Evolutionary conservation across 1,284 basidiomycete species (phyloP), one percentile per base, ranked within the genome.

Genomic region (Gymnopus androsaceus): DNA sequence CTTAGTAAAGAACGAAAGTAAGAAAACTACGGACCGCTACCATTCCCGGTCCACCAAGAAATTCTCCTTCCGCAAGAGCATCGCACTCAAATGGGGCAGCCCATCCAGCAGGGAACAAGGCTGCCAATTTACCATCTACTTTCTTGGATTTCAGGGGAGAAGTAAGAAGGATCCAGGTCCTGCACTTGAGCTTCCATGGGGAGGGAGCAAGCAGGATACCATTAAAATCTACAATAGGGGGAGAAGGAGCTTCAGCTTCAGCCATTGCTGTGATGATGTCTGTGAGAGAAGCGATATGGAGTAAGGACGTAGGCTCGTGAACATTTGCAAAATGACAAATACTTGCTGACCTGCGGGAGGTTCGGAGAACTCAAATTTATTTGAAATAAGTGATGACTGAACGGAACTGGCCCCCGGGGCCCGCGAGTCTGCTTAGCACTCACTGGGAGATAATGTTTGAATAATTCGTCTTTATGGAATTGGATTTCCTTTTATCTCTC

Each of bases 71-170:
- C 17, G 50, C 50, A 3, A 56, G 14, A 17, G 51, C 50, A 12
- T 59, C 58, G 17, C 49, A 50, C 31, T 56, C 45, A 17, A 42
- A 56, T 7, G 54, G 36, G 4, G 50, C 36, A 28, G 55, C 45
- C 54, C 54, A 59, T 8, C 58, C 58, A 25, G 58, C 55, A 17
- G 58, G 58, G 33, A 59, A 59, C 15, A 41, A 42, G 2, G 45
- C 50, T 15, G 19, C 15, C 6, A 15, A 27, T n/a, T 21, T 25
- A 19, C 19, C 17, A 25, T 25, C 23, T 4, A 42, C 5, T 31
- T n/a, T 11, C 19, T 49, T 40, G 17, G 41, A 52, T 8, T 44
- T 9, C 5, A 54, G 37, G 1, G 58, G 51, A 15, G 58, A 45
- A 7, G 51, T 27, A 17, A 51, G 6, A 12, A 59, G 54, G 12